Base-by-base conservation (phyloP, 2,329 filamentous ascomycete genomes). In the Metarhizium anisopliae region DNA sequence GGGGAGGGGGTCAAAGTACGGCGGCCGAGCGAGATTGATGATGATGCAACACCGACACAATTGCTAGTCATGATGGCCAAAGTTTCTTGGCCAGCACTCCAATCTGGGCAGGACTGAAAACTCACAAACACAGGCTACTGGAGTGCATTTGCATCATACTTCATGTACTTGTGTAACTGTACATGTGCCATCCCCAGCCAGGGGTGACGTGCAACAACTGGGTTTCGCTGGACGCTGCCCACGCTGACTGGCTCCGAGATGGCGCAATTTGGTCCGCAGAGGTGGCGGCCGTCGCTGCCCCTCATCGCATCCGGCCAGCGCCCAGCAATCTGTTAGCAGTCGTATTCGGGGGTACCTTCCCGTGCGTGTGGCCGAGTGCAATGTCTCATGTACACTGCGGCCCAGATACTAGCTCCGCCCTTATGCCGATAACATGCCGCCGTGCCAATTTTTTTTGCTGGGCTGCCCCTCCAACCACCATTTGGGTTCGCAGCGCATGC, bases 381-480 rank as follows among this genome's bases (percentile, higher is more conserved):
- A 25, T 18, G 30, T 8, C 18, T 13, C 18, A n/a, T n/a, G 55
- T 56, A 53, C 14, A 25, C 3, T 10, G 16, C 18, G 11, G 4
- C 29, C 6, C 51, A n/a, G 14, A 13, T 38, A 32, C 55, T 56
- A 56, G 47, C 51, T 29, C 6, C 29, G 25, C 14, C 38, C 36
- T 51, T 51, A 29, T 47, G 47, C 38, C 47, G 47, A 47, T 42
- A 38, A 13, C 45, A 42, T 43, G 13, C 36, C 47, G 42, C 47
- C 38, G 3, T 40, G 16, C 5, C 38, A 29, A 10, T 38, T 47
- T 45, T 50, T 51, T 56, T 45, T 56, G 47, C 40, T 45, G 20
- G 18, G 47, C 52, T 35, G 47, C 55, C 56, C 53, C 53, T 56
- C 56, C 53, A 53, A 50, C 47, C 54, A 52, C 54, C 51, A 50